These are phyloP conservation scores for Podospora comata DNA, from an alignment of 495 filamentous ascomycete species.

Conservation along the genomic window DNA sequence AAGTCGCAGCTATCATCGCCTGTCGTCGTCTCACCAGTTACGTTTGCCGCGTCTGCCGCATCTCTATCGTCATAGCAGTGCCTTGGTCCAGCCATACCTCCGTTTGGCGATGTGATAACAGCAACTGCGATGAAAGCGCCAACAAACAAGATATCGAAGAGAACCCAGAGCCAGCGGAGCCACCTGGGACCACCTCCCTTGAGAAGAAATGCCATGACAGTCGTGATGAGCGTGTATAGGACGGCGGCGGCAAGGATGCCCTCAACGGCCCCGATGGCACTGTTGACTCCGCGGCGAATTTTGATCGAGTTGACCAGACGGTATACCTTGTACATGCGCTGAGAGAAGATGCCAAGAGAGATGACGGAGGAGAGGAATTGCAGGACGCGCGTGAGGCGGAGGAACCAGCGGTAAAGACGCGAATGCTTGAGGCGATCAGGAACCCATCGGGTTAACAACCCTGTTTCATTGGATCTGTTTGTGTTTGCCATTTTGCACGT, in stretches of 20 bases:
- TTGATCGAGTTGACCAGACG: slow-evolving; percentile 28
- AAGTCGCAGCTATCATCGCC: slow-evolving; percentile 16
- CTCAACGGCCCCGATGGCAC: slow-evolving; percentile 33
- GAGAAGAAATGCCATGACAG: slow-evolving; percentile 19
- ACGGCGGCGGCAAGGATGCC: slow-evolving; percentile 38
- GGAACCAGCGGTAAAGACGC: slow-evolving; percentile 25
- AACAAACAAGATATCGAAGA: slow-evolving; percentile 32
- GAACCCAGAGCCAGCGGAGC: slow-evolving; percentile 31
- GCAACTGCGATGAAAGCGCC: slow-evolving; percentile 37
- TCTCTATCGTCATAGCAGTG: slow-evolving; percentile 18
- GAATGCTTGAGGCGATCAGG: slow-evolving; percentile 26
- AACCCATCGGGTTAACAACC: slow-evolving; percentile 32
- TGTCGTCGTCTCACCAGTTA: slow-evolving; percentile 10
- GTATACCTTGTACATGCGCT: slow-evolving; percentile 33
- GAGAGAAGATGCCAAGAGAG: slow-evolving; percentile 40
- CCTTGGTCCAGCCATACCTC: slow-evolving; percentile 27
- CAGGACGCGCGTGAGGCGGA: slow-evolving; percentile 31
- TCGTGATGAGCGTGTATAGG: slow-evolving; percentile 32
- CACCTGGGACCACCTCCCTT: slow-evolving; percentile 23
- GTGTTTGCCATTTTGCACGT: neutral
- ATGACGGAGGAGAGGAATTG: slow-evolving; percentile 37
- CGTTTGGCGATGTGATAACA: slow-evolving; percentile 32
- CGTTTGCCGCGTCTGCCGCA: slow-evolving; percentile 9
- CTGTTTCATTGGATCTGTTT: slow-evolving; percentile 15
- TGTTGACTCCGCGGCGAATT: slow-evolving; percentile 25